Base-by-base conservation (phyloP, 2,329 filamentous ascomycete genomes). In the Bipolaris sorokiniana region DNA sequence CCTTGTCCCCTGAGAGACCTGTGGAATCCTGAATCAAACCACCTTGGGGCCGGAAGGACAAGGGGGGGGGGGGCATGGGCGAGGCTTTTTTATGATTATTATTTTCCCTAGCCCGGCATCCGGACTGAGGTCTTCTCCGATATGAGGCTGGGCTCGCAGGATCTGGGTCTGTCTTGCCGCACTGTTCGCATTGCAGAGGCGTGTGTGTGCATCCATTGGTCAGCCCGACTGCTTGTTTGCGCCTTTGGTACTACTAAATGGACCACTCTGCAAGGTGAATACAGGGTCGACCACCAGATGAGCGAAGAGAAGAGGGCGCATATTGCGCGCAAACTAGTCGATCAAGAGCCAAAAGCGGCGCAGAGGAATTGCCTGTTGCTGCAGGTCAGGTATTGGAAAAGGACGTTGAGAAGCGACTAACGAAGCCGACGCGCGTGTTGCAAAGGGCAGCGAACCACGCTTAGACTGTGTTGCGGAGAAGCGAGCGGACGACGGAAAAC, bases 351-450 rank as follows among this genome's bases (percentile, higher is more conserved):
- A 20, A 31, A 18, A 44, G 22, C 22, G 40, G 22, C 9, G 15
- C 34, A 9, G 7, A 16, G 37, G 6, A 31, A 18, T 9, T 38
- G 34, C 13, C 20, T 22, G 18, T 11, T 20, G 33, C 26, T 37
- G 38, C 36, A 26, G 28, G 45, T 40, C 49, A 31, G 42, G 34
- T 22, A 18, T 18, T 5, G 37, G 22, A 26, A 41, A 13, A 45
- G n/a, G 20, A 16, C 13, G 45, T 48, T 34, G 44, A 47, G 44
- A 20, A 34, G 16, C 44, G 18, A 9, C 20, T n/a, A 23, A 16
- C 7, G 11, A 47, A n/a, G 45, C 16, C 45, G 45, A 49, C 20
- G 45, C 31, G 45, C 51, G 51, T 45, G 23, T 34, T 20, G 23
- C n/a, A 9, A 37, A 37, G 7, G 34, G 10, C 22, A 16, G 18